These are phyloP conservation scores for Neurospora sp. DNA, from an alignment of 495 filamentous ascomycete species.

Conservation along the genomic window DNA sequence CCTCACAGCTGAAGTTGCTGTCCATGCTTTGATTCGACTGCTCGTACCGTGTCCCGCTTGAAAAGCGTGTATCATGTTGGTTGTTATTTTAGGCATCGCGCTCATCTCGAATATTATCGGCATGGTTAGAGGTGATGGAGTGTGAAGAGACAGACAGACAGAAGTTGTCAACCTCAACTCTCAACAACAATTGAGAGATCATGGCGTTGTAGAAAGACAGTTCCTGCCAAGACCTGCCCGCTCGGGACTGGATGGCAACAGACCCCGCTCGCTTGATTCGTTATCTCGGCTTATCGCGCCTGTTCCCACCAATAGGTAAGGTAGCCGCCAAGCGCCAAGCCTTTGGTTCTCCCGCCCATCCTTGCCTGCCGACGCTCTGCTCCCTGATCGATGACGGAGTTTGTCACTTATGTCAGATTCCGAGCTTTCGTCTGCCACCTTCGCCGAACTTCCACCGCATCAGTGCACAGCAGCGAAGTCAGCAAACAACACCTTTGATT, in stretches of 20 bases:
- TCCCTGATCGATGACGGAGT: background rate
- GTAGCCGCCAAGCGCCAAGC: background rate
- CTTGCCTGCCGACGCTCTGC: background rate
- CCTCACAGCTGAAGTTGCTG: background rate
- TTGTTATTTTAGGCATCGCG: background rate
- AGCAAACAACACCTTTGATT: background rate
- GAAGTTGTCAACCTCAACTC: background rate
- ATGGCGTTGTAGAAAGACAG: background rate
- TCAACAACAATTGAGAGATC: background rate
- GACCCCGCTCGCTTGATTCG: background rate
- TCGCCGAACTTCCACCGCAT: background rate
- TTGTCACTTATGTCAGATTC: background rate
- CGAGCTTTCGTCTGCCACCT: background rate
- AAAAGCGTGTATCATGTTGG: background rate
- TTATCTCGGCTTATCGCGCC: background rate
- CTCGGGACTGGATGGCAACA: background rate
- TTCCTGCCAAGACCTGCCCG: background rate
- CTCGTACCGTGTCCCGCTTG: background rate
- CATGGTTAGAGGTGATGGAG: background rate
- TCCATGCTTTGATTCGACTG: background rate
- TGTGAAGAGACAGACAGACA: background rate
- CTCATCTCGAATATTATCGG: background rate
- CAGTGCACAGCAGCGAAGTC: background rate
- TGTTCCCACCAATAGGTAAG: background rate
- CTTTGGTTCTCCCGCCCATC: background rate